Base-by-base conservation (phyloP, 23 red algal genomes). In the Gracilaria caudata region DNA sequence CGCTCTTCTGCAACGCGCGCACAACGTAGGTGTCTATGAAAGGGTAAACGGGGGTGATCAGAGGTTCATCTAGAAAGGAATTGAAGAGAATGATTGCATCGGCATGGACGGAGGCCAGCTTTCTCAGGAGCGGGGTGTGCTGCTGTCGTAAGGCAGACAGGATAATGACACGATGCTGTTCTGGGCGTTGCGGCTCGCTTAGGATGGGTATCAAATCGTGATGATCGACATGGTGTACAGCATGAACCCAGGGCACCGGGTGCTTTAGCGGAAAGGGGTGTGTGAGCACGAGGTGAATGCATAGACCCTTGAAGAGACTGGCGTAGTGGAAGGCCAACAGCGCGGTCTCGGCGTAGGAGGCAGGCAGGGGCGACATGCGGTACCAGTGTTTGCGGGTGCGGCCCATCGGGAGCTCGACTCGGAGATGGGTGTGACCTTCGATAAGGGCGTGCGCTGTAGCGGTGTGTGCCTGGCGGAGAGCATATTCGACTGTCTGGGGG, bases 341-440 rank as follows among this genome's bases (percentile, higher is more conserved):
- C 28, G 59, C 43, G 1, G 81, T 55, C 66, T 92, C 89, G 35
- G 40, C 46, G 39, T 72, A 35, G 8, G 73, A 73, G 43, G 77
- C 34, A 23, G 64, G 24, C 28, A 78, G 38, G 3, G 89, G 89
- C 7, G 89, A 83, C 78, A 92, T 83, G 64, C 78, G 79, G 66
- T 92, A 92, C 89, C 89, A 92, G 49, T 80, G 77, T n/a, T 78
- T 73, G 29, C 89, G 89, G 64, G 89, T 84, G 64, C 89, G 78
- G 29, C 89, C 89, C 79, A 92, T 84, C 0, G 89, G 89, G 10
- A 92, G 80, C 64, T 92, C 89, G 66, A 92, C 70, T 35, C 79
- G 79, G 4, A 83, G 40, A 13, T 63, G 68, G 9, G 73, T 79
- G 73, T 51, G 58, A 11, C 72, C 72, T 21, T 37, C 65, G 78